Evolutionary conservation across 345 rosid genomes (phyloP).

Genomic region (Salix purpurea): DNA sequence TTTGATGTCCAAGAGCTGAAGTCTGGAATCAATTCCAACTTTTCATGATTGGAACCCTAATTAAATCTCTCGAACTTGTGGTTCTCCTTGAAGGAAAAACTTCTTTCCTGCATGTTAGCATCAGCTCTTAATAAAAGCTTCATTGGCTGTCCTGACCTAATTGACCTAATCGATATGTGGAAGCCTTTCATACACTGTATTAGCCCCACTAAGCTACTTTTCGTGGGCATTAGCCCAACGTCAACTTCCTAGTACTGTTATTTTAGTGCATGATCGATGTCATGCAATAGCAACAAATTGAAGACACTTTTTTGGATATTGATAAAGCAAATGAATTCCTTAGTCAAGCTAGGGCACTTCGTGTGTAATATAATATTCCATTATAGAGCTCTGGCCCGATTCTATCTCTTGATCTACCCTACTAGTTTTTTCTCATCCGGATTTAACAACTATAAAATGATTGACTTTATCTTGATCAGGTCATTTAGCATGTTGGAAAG

Average conservation of each 20-base stretch:
- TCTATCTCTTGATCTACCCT: too few species aligned
- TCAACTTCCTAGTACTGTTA: background rate
- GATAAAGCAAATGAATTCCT: background rate
- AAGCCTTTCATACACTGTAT: slow-evolving; percentile 7
- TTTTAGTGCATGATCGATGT: background rate
- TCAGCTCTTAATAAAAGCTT: background rate
- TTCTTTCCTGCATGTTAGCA: background rate
- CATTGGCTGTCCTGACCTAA: background rate
- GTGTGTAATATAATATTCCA: too few species aligned
- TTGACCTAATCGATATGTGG: background rate
- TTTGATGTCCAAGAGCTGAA: background rate
- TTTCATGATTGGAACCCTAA: slow-evolving; percentile 1
- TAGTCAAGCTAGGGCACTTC: slow-evolving; percentile 10
- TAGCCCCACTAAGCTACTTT: background rate
- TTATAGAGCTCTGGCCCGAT: too few species aligned
- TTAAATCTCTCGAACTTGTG: slow-evolving; percentile 1
- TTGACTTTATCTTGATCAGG: too few species aligned
- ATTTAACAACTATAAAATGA: too few species aligned
- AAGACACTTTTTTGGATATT: background rate
- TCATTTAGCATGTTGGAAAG: too few species aligned
- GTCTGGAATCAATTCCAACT: slow-evolving; percentile 6
- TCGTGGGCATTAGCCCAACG: too few species aligned
- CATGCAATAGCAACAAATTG: background rate
- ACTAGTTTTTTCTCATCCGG: too few species aligned
- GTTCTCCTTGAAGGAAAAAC: slow-evolving; percentile 5